Evolutionary conservation across 1,284 basidiomycete genomes (phyloP), one percentile per base, ranked within the genome.

Genomic region (Peniophora sp.): DNA sequence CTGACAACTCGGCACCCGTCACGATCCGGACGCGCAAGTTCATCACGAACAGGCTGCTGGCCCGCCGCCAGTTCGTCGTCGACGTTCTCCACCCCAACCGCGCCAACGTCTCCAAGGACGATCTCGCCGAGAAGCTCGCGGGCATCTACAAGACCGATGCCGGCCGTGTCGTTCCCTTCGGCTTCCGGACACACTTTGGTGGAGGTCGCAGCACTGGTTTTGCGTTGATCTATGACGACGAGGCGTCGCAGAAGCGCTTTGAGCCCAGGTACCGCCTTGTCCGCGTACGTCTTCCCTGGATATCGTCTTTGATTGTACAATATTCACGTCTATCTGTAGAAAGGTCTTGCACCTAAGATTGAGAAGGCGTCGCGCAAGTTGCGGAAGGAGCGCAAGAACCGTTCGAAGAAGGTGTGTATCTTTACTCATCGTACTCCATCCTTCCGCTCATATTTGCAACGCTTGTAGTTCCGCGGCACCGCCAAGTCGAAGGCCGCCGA

Each of bases 311-410:
- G 37, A 36, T 39, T 24, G 24, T 51, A 51, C 24, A 47, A 51
- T 18, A 36, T 54, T 50, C 39, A 47, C 54, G 11, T 48, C 48
- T 49, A 52, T 51, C 53, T 50, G 3, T 51, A 97, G 94, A 83
- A 83, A 64, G 93, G 94, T 57, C 75, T 99, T 57, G 75, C 72
- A 57, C 60, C 79, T 61, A 97, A 97, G 79, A 83, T 90, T 58
- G 88, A 93, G 52, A 94, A 89, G 75, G 76, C 96, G 54, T 94
- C 92, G 62, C 90, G 97, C 66, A 99, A 99, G 74, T 85, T 99
- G 71, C 88, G 97, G 73, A 98, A 99, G 81, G 97, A 99, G 81
- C 85, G 97, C 65, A 99, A 99, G 85, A 99, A 99, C 79, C 87
- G 97, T 70, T 81, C 88, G 58, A 97, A 97, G 88, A 97, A 97